Conservation (phyloP, 2,329 filamentous ascomycete genomes). For the Drechslerella dactyloides region DNA sequence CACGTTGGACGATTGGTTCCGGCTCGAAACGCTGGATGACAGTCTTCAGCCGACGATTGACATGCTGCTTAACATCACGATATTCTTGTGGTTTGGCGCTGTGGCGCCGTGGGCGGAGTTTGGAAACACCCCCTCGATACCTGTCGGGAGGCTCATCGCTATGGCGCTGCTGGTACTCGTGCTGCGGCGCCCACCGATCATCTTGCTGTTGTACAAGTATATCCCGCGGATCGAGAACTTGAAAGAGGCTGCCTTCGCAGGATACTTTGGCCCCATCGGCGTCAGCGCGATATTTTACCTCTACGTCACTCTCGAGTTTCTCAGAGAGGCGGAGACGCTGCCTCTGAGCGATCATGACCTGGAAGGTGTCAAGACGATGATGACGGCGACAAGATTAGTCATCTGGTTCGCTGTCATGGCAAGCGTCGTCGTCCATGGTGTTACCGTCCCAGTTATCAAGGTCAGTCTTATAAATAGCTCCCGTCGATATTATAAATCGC, state of each 20-base stretch:
- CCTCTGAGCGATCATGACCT: conserved; percentile 21
- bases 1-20: conserved; percentile 75
- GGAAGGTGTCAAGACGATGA: conserved; percentile 22
- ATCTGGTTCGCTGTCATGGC: conserved; percentile 50
- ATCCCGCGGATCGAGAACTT: conserved; percentile 79
- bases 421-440: conserved; percentile 51
- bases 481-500: neutral
- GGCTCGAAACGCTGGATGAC: conserved; percentile 84
- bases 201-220: conserved; percentile 73
- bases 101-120: conserved; percentile 82
- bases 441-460: conserved; percentile 52
- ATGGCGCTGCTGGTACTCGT: conserved; percentile 78
- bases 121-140: conserved; percentile 66
- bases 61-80: conserved; percentile 85
- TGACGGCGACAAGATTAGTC: conserved; percentile 24
- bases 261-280: conserved; percentile 91
- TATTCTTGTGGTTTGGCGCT: conserved; percentile 92
- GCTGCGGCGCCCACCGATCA: conserved; percentile 76
- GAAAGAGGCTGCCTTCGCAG: conserved; percentile 81
- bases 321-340: conserved; percentile 61
- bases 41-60: conserved; percentile 93
- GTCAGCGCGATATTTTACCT: conserved; percentile 91
- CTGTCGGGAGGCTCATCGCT: conserved; percentile 73
- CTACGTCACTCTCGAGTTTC: conserved; percentile 78
- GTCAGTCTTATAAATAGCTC: conserved; percentile 21